A percentile compares a stretch with the other conserved stretches of the same genome.
Conservation (phyloP, 192 early-diverging fungal species). For the Mortierella alpina region DNA sequence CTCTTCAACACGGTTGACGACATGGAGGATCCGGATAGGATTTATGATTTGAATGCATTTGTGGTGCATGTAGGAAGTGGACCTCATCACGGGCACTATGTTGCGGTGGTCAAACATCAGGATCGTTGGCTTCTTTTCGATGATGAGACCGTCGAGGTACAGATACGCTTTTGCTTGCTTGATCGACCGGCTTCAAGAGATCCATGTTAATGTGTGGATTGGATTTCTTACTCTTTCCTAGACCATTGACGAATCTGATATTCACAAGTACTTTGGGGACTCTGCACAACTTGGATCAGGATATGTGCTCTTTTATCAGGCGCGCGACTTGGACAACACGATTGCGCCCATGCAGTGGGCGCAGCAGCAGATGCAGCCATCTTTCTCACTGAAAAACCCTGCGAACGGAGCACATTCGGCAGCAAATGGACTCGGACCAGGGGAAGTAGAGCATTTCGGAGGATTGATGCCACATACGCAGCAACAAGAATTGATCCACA, state of each 20-base stretch:
- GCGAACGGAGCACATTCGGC: background rate
- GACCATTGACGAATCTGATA: slow-evolving; percentile 80
- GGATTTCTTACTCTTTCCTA: slow-evolving; percentile 14
- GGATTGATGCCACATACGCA: slow-evolving; percentile 43
- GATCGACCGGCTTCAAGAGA: background rate
- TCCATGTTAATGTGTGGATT: background rate
- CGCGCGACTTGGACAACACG: slow-evolving; percentile 37
- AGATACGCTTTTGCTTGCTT: too few relatives aligned
- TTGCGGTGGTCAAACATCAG: slow-evolving; percentile 87
- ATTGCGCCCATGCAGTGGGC: slow-evolving; percentile 47
- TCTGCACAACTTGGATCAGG: slow-evolving; percentile 78
- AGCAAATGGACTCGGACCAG: slow-evolving; percentile 17
- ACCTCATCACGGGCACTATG: slow-evolving; percentile 97
- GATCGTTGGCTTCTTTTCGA: slow-evolving; percentile 95
- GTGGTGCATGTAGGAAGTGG: slow-evolving; percentile 97
- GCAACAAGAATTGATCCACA: slow-evolving; percentile 46
- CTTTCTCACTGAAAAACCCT: slow-evolving; percentile 25
- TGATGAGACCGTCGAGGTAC: slow-evolving; percentile 93
- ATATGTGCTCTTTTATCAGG: slow-evolving; percentile 84
- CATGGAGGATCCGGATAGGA: slow-evolving; percentile 82
- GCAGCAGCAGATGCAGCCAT: slow-evolving; percentile 39
- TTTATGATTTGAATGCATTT: slow-evolving; percentile 90
- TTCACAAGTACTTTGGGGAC: slow-evolving; percentile 86
- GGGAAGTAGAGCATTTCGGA: slow-evolving; percentile 40
- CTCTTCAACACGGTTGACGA: slow-evolving; percentile 96